Evolutionary conservation across 139 green algal genomes (phyloP), one percentile per base, ranked within the genome.

Genomic region (Coelastrella sp.): DNA sequence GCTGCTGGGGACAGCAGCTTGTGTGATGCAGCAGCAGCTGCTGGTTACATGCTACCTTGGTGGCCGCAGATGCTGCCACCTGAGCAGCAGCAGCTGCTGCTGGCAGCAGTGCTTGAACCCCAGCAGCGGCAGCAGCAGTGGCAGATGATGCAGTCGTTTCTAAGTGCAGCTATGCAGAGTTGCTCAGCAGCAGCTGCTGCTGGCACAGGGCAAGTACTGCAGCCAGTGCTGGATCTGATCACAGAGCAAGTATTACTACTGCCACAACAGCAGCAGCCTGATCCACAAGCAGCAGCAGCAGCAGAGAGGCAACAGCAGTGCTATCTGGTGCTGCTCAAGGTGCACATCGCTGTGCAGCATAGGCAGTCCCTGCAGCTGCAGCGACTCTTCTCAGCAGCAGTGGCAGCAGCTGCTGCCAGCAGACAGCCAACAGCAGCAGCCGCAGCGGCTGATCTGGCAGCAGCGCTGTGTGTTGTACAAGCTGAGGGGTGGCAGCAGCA

Each of bases 51-150:
- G 66, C 17, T 88, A 19, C 56, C 83, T 57, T 60, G 68, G 3
- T 88, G 83, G 81, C 59, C 22, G 14, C 17, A 19, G 19, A 11
- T 8, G 17, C 56, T 56, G 54, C 0, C 19, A 57, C 11, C 61
- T 22, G n/a, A 88, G 83, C 83, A 80, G 83, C 83, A 71, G 54
- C 68, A 80, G 83, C 83, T 58, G 54, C 17, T n/a, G 60, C 19
- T 88, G 32, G 32, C 17, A 22, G 68, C 16, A 10, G 7, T 88
- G 4, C 20, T 71, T 10, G 60, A 54, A 4, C 17, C 8, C 17
- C 5, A 71, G 81, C 81, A 87, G 64, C 81, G 16, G 32, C 82
- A 87, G 64, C 32, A 47, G 32, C 4, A 65, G 65, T 54, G 60
- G 59, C 82, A 64, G 64, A 4, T 5, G 7, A 3, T 57, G 20